Percentiles rank a stretch among this genome's conserved stretches.
These are phyloP conservation scores for Vaucheria bursata DNA, from an alignment of 352 stramenopile species.

Conservation along the genomic window DNA sequence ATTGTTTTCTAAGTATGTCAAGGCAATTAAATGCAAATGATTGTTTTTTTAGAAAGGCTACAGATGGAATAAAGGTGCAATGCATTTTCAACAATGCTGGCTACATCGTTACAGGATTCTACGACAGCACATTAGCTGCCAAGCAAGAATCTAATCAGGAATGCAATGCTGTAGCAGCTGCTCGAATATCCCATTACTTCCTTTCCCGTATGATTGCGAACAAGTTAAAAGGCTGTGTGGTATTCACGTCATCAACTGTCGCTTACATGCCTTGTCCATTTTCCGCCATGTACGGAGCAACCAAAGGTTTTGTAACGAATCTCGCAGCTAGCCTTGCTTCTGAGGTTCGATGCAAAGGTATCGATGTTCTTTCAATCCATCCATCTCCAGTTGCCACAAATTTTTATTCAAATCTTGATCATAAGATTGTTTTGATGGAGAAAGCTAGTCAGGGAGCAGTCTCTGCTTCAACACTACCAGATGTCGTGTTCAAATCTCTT, in stretches of 20 bases:
- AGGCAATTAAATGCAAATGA: no score
- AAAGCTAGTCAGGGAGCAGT: conserved; percentile 41
- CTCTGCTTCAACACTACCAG: conserved; percentile 11
- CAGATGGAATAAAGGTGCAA: conserved; percentile 66
- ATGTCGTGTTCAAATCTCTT: conserved; percentile 37
- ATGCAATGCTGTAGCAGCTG: conserved; percentile 53
- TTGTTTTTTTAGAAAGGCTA: conserved; percentile 57
- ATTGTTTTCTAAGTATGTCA: not conserved
- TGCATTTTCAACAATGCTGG: conserved; percentile 79
- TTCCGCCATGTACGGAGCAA: conserved; percentile 72
- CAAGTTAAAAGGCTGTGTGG: conserved; percentile 62
- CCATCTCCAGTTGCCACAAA: conserved; percentile 69
- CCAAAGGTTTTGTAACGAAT: conserved; percentile 69
- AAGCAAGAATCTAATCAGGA: conserved; percentile 69
- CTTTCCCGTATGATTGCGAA: conserved; percentile 45
- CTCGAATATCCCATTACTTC: conserved; percentile 69
- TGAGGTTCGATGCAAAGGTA: conserved; percentile 57
- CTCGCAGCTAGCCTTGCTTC: conserved; percentile 55
- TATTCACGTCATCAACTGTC: conserved; percentile 72
- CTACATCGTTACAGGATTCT: conserved; percentile 79
- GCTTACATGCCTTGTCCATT: conserved; percentile 77
- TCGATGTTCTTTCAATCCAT: conserved; percentile 76
- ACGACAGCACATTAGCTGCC: conserved; percentile 62
- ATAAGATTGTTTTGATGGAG: conserved; percentile 75
- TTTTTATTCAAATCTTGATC: conserved; percentile 73